Conservation (phyloP, 2,329 filamentous ascomycete genomes). For the Verticillium nonalfalfae region DNA sequence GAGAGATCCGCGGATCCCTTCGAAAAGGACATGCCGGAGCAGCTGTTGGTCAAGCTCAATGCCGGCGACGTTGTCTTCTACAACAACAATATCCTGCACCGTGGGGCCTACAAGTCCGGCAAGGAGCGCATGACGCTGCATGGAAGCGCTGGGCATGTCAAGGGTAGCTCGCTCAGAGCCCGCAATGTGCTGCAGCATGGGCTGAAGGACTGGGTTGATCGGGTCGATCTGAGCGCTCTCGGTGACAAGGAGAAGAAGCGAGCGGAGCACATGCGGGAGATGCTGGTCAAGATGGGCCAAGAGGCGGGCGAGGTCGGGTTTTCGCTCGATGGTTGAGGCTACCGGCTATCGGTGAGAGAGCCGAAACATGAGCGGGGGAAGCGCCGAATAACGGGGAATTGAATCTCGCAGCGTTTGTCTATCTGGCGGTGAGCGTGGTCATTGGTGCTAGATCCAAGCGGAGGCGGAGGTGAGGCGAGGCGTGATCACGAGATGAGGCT, state of each 20-base stretch:
- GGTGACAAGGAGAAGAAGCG: constrained; percentile 33
- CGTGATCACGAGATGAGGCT: neutral
- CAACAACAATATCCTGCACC: constrained; percentile 80
- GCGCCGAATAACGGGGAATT: neutral
- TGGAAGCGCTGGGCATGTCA: constrained; percentile 60
- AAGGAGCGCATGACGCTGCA: constrained; percentile 66
- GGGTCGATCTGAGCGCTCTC: constrained; percentile 47
- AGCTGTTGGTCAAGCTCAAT: constrained; percentile 59
- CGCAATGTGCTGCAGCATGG: constrained; percentile 73
- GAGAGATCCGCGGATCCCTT: constrained; percentile 66
- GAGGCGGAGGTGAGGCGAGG: neutral
- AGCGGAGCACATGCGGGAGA: constrained; percentile 58
- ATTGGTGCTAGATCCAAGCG: neutral
- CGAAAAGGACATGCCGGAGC: constrained; percentile 52
- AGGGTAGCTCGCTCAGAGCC: constrained; percentile 49
- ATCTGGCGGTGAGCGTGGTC: neutral
- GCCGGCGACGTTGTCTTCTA: constrained; percentile 83
- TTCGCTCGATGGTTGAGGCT: constrained; percentile 39
- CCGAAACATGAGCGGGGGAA: neutral
- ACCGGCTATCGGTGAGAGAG: constrained; percentile 1
- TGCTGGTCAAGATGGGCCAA: constrained; percentile 55
- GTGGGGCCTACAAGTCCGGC: constrained; percentile 55
- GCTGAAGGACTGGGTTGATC: constrained; percentile 58
- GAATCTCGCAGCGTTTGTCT: neutral
- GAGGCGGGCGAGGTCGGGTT: constrained; percentile 58